Base-by-base conservation (phyloP, 495 filamentous ascomycete genomes). In the Aspergillus baeticus region DNA sequence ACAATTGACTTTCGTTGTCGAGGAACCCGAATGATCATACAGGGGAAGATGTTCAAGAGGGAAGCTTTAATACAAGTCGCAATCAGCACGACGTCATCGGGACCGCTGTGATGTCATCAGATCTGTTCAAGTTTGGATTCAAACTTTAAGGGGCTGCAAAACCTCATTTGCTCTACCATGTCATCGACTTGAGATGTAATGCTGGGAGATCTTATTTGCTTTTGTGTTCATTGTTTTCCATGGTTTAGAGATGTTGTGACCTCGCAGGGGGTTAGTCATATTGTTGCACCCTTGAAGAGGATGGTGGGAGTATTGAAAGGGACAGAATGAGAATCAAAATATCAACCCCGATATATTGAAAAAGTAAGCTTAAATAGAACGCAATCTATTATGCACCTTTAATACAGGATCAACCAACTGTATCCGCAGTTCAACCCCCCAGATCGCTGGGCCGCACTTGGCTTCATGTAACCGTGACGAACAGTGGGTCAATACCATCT, bases 21-120 rank as follows among this genome's bases (percentile, higher is more conserved):
- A 56, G 44, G 54, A 56, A 56, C 45, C 54, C 15, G 21, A 46
- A 22, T 6, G 7, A 49, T 21, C 6, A 4, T 13, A 37, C 34
- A 48, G 43, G 42, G 43, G 53, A 34, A 45, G 22, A 10, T 7
- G 13, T 2, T 11, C 22, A 45, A 20, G 17, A 41, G 37, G 18
- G 37, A 29, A 36, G 46, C 34, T 50, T 50, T 50, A 37, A 50
- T 50, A 34, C 47, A 23, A 13, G 10, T 6, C 2, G 42, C 42
- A 31, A 34, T 38, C 43, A 54, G 48, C 20, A 47, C 62, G 55
- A 64, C 62, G 62, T 64, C 62, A 64, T 64, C 46, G 54, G 33
- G 36, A 31, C 33, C 21, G 38, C 44, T 21, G 51, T 62, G 60
- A 65, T 62, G 63, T 65, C 63, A 65, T 62, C 50, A 44, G 57